phyloP scores from a whole-genome alignment of 2,329 filamentous ascomycete genomes.

The Bisporella sp. region DNA sequence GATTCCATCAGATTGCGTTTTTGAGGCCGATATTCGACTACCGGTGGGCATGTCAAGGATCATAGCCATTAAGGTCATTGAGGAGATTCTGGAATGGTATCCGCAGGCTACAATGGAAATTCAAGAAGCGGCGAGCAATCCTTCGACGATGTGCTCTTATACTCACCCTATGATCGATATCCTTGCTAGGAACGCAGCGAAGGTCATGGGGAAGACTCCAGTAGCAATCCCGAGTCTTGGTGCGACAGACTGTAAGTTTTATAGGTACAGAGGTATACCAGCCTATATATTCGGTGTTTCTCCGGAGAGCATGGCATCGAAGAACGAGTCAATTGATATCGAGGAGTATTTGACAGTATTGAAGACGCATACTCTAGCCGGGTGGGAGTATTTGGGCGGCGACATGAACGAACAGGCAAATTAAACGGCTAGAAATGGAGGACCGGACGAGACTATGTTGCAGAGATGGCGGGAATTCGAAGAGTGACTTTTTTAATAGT shows the following conservation, averaged over 20 bases:
- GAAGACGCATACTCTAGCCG: conserved; percentile 25
- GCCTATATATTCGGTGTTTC: conserved; percentile 30
- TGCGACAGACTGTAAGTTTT: conserved; percentile 36
- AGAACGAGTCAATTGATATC: conserved; percentile 20
- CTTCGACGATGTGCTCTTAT: conserved; percentile 24
- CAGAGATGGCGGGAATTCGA: too few relatives aligned
- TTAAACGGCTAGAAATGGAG: too few relatives aligned
- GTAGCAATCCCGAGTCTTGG: conserved; percentile 31
- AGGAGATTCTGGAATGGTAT: conserved; percentile 22
- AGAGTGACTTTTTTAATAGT: too few relatives aligned
- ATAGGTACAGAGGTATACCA: conserved; percentile 29
- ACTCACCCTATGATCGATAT: conserved; percentile 28
- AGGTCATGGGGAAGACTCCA: conserved; percentile 20
- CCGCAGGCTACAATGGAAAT: conserved; percentile 21
- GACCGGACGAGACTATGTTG: too few relatives aligned
- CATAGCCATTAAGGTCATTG: conserved; percentile 24
- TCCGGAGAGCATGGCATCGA: conserved; percentile 22
- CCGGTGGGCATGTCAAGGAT: conserved; percentile 30
- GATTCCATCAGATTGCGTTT: conserved; percentile 31
- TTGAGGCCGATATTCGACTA: conserved; percentile 34
- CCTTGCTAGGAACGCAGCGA: conserved; percentile 23
- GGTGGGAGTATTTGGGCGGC: conserved; percentile 24
- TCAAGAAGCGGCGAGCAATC: conserved; percentile 30
- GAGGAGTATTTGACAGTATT: conserved; percentile 26
- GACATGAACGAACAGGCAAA: not conserved